Base-by-base conservation (phyloP, 2,329 filamentous ascomycete species). In the Colletotrichum cuscutae region DNA sequence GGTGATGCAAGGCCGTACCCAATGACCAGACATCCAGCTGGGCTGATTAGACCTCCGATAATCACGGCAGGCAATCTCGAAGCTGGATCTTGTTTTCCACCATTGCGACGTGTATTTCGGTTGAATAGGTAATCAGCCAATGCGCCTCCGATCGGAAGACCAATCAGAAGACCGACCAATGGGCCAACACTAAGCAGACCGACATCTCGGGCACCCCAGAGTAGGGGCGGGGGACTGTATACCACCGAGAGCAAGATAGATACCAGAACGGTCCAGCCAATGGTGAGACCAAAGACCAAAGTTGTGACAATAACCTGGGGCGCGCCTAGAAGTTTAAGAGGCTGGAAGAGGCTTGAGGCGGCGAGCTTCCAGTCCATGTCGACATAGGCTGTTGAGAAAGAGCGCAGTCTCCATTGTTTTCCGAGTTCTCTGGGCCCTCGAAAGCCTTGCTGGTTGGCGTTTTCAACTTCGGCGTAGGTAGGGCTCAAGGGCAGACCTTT, bases 21-120 rank as follows among this genome's bases (percentile, higher is more conserved):
- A 35, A 77, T 65, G 19, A 77, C 11, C 12, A 76, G 28, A 24
- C 71, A 74, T 8, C 76, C 75, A 13, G 68, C 65, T 7, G 76
- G 76, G 49, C 75, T 75, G 24, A 77, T 65, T 11, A 76, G 22
- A 19, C 46, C 75, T 19, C 74, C 74, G 15, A 72, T 61, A 5
- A 74, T 58, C n/a, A 73, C 53, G 12, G 69, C 69, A 6, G 74
- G 75, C 19, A 77, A 54, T 13, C 76, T 74, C 5, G 60, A 67
- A 22, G 65, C 35, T 1, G 75, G 75, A 30, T 76, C 59, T 19
- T 61, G 52, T 13, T 26, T 30, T 54, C 71, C 69, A 22, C 61
- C 52, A 2, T 63, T 52, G 22, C 46, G 37, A 9, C 22, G 57
- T 8, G 46, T 52, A n/a, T 62, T 54, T 6, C 7, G 24, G 8